These are phyloP conservation scores for Posidonia oceanica DNA, from an alignment of 116 monocot species.

Conservation along the genomic window DNA sequence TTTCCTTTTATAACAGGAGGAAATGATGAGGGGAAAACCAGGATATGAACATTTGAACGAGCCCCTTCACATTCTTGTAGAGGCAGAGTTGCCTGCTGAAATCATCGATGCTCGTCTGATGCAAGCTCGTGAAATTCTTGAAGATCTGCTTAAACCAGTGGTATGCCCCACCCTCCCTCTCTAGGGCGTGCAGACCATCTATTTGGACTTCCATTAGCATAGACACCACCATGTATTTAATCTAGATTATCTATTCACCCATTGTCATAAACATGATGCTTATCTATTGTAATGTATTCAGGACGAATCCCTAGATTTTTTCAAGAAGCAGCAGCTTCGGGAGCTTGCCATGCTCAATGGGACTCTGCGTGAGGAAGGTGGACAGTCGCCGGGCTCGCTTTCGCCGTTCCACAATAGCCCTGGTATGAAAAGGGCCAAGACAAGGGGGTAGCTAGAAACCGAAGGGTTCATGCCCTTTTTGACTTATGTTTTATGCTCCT, in stretches of 20 bases:
- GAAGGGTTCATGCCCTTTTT: not conserved
- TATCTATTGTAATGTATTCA: slow-evolving; percentile 7
- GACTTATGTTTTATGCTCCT: too few relatives aligned
- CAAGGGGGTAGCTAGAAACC: slow-evolving; percentile 28
- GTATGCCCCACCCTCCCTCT: slow-evolving; percentile 13
- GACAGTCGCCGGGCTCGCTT: slow-evolving; percentile 36
- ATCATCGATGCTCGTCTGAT: slow-evolving; percentile 52
- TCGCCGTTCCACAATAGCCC: slow-evolving; percentile 64
- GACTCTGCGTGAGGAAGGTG: slow-evolving; percentile 47
- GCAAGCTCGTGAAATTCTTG: slow-evolving; percentile 63
- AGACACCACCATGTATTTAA: too few relatives aligned
- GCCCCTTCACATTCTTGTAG: slow-evolving; percentile 70
- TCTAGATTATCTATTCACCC: too few relatives aligned
- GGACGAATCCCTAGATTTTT: slow-evolving; percentile 80
- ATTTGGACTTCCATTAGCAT: too few relatives aligned
- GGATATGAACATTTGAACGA: slow-evolving; percentile 87
- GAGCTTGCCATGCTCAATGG: slow-evolving; percentile 75
- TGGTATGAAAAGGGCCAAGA: slow-evolving; percentile 82
- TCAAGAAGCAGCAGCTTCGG: slow-evolving; percentile 80
- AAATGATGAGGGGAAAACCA: slow-evolving; percentile 78
- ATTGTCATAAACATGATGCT: too few relatives aligned
- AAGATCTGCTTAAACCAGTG: slow-evolving; percentile 78
- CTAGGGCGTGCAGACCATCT: too few relatives aligned
- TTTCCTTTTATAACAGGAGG: slow-evolving; percentile 19
- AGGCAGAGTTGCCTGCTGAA: slow-evolving; percentile 68